Evolutionary conservation across 225 moss, liverwort and hornwort genomes (phyloP), one percentile per base, ranked within the genome.

Genomic region (Sphagnum contortum): DNA sequence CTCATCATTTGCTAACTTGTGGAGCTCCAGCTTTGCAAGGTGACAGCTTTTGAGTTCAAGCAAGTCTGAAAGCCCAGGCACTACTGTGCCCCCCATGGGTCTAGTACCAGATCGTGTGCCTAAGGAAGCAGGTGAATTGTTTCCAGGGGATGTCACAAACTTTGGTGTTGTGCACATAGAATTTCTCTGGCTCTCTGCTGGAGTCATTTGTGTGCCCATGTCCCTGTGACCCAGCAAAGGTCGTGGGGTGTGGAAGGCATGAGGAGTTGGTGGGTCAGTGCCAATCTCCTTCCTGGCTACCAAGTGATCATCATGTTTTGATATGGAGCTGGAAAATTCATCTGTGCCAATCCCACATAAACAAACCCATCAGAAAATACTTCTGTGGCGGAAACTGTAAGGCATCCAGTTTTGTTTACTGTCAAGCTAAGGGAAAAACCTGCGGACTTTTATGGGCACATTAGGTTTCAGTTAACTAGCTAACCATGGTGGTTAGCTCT

Each of bases 131-230:
- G 77, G 75, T 61, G 83, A 77, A 70, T 80, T 80, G 66, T 83
- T 79, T 44, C 75, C 72, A 47, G 57, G 49, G 13, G 80, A 79
- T 49, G 80, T 79, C 49, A 57, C 6, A 10, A 59, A 29, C 54
- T 76, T 69, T 3, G 81, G 72, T 48, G 64, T 62, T 61, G 61
- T 69, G 64, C 70, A 62, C 46, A 63, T 69, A 44, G 75, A 70
- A 61, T 62, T 63, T 8, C 79, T 79, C 57, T 73, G 82, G 60
- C 82, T 82, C 55, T 82, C 79, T 60, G 79, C 74, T 5, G 86
- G 86, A 68, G 83, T 86, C 83, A 86, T 80, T 60, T 86, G 86
- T 48, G 86, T 86, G 44, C 83, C 86, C 83, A 83, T 80, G 71
- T 86, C 86, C 63, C 73, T 72, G 64, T 67, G 73, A 11, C 45